These are phyloP conservation scores for Testicularia cyperi DNA, from an alignment of 1,284 basidiomycete species.

Conservation along the genomic window DNA sequence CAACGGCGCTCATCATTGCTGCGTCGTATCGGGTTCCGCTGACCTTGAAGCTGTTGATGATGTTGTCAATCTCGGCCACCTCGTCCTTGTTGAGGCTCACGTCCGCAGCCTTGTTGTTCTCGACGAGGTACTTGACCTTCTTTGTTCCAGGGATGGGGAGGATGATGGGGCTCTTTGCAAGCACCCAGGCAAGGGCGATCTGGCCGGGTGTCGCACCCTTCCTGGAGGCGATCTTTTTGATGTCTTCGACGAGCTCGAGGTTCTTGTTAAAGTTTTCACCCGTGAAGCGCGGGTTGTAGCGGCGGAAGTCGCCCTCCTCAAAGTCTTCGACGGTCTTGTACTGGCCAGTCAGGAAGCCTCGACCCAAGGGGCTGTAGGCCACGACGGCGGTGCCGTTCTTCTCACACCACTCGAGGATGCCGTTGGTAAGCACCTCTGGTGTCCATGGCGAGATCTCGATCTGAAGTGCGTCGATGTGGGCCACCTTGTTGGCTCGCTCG, in stretches of 20 bases:
- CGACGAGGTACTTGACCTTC: conserved; percentile 35
- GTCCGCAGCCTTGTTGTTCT: conserved; percentile 34
- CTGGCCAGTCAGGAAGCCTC: conserved; percentile 42
- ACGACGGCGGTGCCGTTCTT: conserved; percentile 34
- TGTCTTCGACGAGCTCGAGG: conserved; percentile 34
- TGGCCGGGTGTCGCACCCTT: conserved; percentile 43
- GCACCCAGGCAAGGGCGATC: conserved; percentile 41
- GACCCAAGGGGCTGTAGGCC: conserved; percentile 41
- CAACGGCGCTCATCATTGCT: conserved; percentile 9
- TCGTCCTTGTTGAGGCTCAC: conserved; percentile 22
- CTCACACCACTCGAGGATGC: conserved; percentile 42
- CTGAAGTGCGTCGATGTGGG: conserved; percentile 62
- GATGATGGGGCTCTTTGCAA: conserved; percentile 15
- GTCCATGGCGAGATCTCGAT: conserved; percentile 64
- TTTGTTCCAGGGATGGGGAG: conserved; percentile 41
- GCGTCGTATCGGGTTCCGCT: conserved; percentile 24
- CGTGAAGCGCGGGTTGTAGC: conserved; percentile 36
- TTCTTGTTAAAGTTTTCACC: conserved; percentile 43
- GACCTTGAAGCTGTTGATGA: conserved; percentile 46
- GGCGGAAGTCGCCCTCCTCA: conserved; percentile 37
- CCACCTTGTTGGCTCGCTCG: conserved; percentile 45
- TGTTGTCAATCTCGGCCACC: conserved; percentile 32
- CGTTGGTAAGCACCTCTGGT: conserved; percentile 45
- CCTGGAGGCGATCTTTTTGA: conserved; percentile 38
- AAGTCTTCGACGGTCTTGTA: conserved; percentile 30